These are phyloP conservation scores for Pseudognaphalium luteoalbum DNA, from an alignment of 129 eudicot genomes.

Conservation along the genomic window DNA sequence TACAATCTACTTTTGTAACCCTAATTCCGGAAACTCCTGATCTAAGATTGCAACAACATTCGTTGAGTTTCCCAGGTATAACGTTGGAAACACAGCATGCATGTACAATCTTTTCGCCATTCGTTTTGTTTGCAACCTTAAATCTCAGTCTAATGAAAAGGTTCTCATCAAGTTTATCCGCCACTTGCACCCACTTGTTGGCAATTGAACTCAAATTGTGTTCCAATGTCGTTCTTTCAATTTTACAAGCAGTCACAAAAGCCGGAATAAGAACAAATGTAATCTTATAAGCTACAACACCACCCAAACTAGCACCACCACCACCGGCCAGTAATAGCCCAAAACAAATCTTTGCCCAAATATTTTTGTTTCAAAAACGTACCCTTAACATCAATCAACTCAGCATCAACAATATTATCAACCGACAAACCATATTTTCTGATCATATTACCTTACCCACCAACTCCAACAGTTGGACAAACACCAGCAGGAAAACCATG, in stretches of 20 bases:
- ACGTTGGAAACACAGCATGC: conserved; percentile 36
- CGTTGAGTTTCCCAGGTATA: conserved; percentile 39
- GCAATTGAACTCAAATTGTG: conserved; percentile 30
- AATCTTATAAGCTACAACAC: conserved; percentile 35
- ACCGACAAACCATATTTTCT: conserved; percentile 46
- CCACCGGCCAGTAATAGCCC: conserved; percentile 62
- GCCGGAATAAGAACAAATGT: conserved; percentile 39
- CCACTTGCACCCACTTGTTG: conserved; percentile 35
- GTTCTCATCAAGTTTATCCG: conserved; percentile 33
- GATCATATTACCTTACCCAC: conserved; percentile 50
- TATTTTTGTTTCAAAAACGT: conserved; percentile 20
- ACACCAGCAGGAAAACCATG: conserved; percentile 51
- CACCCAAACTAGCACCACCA: conserved; percentile 52
- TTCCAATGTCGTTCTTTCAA: conserved; percentile 15
- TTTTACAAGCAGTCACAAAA: conserved; percentile 36
- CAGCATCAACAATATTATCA: conserved; percentile 51
- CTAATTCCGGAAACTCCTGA: conserved; percentile 42
- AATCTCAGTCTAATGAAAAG: conserved; percentile 39
- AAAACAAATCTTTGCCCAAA: conserved; percentile 60
- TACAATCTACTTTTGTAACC: conserved; percentile 37
- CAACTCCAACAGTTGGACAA: conserved; percentile 53
- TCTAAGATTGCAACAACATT: conserved; percentile 31
- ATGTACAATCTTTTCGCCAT: conserved; percentile 26
- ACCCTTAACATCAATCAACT: conserved; percentile 32
- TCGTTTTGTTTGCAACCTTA: conserved; percentile 17